A percentile compares a stretch with the other conserved stretches of the same genome.
Evolutionary conservation across 352 stramenopile genomes (phyloP).

Genomic region (Pythium phragmiticola): DNA sequence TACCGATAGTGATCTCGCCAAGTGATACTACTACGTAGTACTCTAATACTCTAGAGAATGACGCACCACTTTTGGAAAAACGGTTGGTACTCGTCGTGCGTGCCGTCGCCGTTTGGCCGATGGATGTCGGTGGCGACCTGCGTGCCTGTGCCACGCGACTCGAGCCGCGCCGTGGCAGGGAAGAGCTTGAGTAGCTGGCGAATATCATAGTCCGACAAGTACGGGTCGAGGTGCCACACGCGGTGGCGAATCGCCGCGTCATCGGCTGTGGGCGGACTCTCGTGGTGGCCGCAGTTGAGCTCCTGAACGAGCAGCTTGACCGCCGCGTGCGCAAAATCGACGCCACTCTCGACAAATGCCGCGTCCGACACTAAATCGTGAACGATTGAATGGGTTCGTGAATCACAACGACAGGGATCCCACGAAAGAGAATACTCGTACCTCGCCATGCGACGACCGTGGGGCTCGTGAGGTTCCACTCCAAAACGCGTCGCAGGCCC

Average conservation of each 20-base stretch:
- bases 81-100: conserved; percentile 47
- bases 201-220: conserved; percentile 71
- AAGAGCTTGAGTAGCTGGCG: conserved; percentile 51
- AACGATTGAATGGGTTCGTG: neutral
- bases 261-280: conserved; percentile 6
- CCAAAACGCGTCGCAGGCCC: conserved; percentile 48
- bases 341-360: conserved; percentile 71
- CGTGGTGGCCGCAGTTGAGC: conserved; percentile 62
- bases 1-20: neutral
- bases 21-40: neutral
- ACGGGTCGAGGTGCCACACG: conserved; percentile 68
- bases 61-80: conserved; percentile 79
- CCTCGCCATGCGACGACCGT: conserved; percentile 68
- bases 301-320: conserved; percentile 50
- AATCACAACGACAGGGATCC: conserved; percentile 15
- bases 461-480: conserved; percentile 62
- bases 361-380: conserved; percentile 55
- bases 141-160: conserved; percentile 48
- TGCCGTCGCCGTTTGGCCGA: conserved; percentile 56
- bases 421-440: conserved; percentile 15
- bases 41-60: conserved; percentile 37
- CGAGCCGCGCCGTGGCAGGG: conserved; percentile 34
- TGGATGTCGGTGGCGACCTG: conserved; percentile 42
- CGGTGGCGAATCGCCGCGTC: conserved; percentile 33
- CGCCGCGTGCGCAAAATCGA: conserved; percentile 47